Evolutionary conservation across 2,329 filamentous ascomycete genomes (phyloP).

Genomic region (Neonectria ditissima): DNA sequence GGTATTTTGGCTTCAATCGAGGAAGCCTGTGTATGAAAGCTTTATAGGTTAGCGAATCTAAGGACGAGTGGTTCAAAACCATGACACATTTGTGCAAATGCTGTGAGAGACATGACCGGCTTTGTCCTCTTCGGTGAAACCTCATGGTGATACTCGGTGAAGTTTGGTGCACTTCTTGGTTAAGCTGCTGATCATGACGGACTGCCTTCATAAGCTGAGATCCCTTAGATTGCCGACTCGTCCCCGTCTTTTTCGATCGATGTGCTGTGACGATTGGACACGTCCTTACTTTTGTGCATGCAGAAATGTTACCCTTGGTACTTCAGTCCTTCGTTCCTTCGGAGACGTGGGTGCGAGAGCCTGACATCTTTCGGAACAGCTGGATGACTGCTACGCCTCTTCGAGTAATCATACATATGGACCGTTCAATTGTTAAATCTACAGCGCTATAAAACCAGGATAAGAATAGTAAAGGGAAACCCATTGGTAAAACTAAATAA

Average conservation of each 20-base stretch:
- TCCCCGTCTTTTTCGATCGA: not conserved
- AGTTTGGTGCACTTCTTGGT: not conserved
- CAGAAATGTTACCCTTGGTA: too few species aligned
- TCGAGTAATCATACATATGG: too few species aligned
- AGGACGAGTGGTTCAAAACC: constrained; percentile 30
- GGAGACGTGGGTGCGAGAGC: too few species aligned
- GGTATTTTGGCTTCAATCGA: constrained; percentile 26
- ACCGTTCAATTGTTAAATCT: too few species aligned
- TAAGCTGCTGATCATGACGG: not conserved
- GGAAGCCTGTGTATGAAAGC: constrained; percentile 33
- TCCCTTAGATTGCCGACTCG: not conserved
- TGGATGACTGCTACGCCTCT: too few species aligned
- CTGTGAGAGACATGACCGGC: not conserved
- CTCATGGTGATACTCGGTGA: not conserved
- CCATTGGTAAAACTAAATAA: too few species aligned
- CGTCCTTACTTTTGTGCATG: too few species aligned
- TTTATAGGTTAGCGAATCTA: constrained; percentile 40
- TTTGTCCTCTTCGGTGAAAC: not conserved
- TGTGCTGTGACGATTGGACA: too few species aligned
- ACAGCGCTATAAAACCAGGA: too few species aligned
- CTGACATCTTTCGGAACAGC: too few species aligned
- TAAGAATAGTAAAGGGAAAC: too few species aligned
- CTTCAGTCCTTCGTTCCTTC: too few species aligned
- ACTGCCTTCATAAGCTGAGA: not conserved
- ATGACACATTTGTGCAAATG: constrained; percentile 10